A percentile compares a stretch with the other conserved stretches of the same genome.
These are phyloP conservation scores for Hypoxylon subgilvum DNA, from an alignment of 495 filamentous ascomycete genomes.

Conservation along the genomic window DNA sequence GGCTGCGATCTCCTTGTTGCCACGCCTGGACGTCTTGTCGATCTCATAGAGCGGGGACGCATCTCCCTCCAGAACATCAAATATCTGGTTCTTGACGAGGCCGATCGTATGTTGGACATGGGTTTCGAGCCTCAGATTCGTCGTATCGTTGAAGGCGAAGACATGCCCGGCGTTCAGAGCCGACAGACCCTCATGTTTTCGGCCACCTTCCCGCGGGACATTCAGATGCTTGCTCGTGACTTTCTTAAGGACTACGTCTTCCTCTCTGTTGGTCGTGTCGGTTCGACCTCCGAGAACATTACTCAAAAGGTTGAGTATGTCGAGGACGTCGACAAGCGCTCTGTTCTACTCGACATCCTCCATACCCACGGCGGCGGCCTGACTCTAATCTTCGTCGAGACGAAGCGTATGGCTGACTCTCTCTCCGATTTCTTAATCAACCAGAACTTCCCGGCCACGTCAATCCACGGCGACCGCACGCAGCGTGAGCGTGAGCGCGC, in stretches of 20 bases:
- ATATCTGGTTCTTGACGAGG: constrained; percentile 98
- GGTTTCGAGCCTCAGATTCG: constrained; percentile 99
- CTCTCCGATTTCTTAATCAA: constrained; percentile 97
- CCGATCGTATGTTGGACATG: constrained; percentile 99
- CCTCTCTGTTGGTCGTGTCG: constrained; percentile 97
- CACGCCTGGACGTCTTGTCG: constrained; percentile 94
- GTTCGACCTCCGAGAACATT: constrained; percentile 99
- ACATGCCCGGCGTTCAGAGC: constrained; percentile 84
- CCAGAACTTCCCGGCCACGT: constrained; percentile 97
- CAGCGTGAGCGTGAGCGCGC: constrained; percentile 99
- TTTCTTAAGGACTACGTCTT: constrained; percentile 99
- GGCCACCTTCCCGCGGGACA: constrained; percentile 97
- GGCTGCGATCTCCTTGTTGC: constrained; percentile 97
- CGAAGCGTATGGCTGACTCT: constrained; percentile 98
- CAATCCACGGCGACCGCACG: constrained; percentile 97
- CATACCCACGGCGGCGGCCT: constrained; percentile 92
- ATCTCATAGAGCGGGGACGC: constrained; percentile 96
- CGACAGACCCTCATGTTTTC: constrained; percentile 99
- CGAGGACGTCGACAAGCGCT: constrained; percentile 96
- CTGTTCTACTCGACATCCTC: constrained; percentile 93
- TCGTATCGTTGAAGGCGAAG: constrained; percentile 95
- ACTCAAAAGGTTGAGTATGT: constrained; percentile 99
- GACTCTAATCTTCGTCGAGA: constrained; percentile 97
- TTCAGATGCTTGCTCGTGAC: constrained; percentile 97
- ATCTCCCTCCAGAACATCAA: constrained; percentile 97